phyloP scores from a whole-genome alignment of 2,329 filamentous ascomycete species.

The Ceratocystiopsis sp. region DNA sequence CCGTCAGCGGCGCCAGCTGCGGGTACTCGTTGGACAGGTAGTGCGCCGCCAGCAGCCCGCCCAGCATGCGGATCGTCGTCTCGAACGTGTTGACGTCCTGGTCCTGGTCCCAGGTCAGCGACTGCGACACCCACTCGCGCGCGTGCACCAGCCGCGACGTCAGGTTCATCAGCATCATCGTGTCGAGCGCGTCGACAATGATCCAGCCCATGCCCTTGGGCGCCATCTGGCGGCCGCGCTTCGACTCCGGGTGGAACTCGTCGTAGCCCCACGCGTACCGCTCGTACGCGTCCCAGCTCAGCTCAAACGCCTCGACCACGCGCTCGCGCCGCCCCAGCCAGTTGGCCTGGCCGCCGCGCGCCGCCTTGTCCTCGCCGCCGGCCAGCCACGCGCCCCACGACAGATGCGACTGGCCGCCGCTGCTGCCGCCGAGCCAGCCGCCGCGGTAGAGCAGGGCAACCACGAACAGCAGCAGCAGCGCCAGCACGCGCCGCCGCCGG shows the following conservation, averaged over 20 bases:
- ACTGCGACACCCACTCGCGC: constrained; percentile 71
- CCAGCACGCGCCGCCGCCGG: constrained; percentile 45
- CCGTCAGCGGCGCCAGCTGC: constrained; percentile 54
- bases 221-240: constrained; percentile 69
- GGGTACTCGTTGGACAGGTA: constrained; percentile 80
- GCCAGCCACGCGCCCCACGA: constrained; percentile 38
- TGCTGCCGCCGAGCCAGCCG: constrained; percentile 35
- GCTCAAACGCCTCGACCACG: constrained; percentile 75
- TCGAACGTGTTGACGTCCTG: constrained; percentile 97
- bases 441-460: constrained; percentile 53
- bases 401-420: constrained; percentile 18
- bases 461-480: constrained; percentile 30
- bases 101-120: constrained; percentile 73
- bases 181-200: constrained; percentile 89
- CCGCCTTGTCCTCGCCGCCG: constrained; percentile 24
- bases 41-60: constrained; percentile 80
- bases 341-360: constrained; percentile 30
- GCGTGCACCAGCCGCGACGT: constrained; percentile 73
- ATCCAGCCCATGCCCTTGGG: constrained; percentile 90
- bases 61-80: constrained; percentile 94
- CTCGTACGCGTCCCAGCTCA: constrained; percentile 88
- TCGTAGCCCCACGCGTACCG: constrained; percentile 89
- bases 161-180: constrained; percentile 95
- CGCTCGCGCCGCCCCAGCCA: constrained; percentile 65
- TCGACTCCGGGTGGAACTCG: constrained; percentile 70